Percentiles rank a stretch among this genome's conserved stretches.
phyloP scores from a whole-genome alignment of 371 early-diverging fungal species.

The Mortierella sp. region DNA sequence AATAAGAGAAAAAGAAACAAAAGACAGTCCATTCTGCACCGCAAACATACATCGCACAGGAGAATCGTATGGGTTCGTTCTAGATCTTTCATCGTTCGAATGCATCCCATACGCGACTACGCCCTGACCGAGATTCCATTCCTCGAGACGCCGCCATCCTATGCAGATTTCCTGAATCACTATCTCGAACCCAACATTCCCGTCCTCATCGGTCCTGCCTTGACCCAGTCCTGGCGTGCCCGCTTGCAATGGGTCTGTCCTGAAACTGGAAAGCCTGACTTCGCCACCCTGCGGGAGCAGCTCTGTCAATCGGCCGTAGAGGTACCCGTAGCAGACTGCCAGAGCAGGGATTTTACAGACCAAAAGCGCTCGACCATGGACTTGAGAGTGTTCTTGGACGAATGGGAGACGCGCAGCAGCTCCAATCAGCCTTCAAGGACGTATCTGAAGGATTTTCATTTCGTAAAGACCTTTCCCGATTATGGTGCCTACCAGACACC shows the following conservation, averaged over 20 bases:
- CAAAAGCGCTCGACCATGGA: slow-evolving; percentile 68
- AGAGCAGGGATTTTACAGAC: slow-evolving; percentile 67
- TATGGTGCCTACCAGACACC: slow-evolving; percentile 62
- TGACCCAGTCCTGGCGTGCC: slow-evolving; percentile 70
- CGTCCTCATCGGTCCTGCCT: slow-evolving; percentile 66
- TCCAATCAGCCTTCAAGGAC: slow-evolving; percentile 28
- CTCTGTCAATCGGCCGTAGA: slow-evolving; percentile 50
- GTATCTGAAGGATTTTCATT: slow-evolving; percentile 83
- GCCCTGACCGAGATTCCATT: slow-evolving; percentile 50
- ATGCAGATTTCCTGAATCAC: slow-evolving; percentile 61
- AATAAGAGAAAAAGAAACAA: slow-evolving; percentile 2
- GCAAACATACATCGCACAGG: too few species aligned
- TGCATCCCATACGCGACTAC: slow-evolving; percentile 45
- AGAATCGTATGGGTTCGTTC: slow-evolving; percentile 8
- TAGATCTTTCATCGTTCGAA: slow-evolving; percentile 31
- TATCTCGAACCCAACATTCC: slow-evolving; percentile 72
- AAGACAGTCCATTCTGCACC: not conserved
- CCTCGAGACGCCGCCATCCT: slow-evolving; percentile 59
- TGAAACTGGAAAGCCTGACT: slow-evolving; percentile 20
- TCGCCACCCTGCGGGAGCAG: slow-evolving; percentile 23
- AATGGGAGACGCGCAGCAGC: slow-evolving; percentile 55
- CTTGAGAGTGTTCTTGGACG: slow-evolving; percentile 62
- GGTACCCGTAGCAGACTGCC: slow-evolving; percentile 72
- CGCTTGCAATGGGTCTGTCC: slow-evolving; percentile 69
- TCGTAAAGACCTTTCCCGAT: slow-evolving; percentile 62